Evolutionary conservation across 1,139 yeast genomes (phyloP).

Genomic region (Meyerozyma smithsonii): DNA sequence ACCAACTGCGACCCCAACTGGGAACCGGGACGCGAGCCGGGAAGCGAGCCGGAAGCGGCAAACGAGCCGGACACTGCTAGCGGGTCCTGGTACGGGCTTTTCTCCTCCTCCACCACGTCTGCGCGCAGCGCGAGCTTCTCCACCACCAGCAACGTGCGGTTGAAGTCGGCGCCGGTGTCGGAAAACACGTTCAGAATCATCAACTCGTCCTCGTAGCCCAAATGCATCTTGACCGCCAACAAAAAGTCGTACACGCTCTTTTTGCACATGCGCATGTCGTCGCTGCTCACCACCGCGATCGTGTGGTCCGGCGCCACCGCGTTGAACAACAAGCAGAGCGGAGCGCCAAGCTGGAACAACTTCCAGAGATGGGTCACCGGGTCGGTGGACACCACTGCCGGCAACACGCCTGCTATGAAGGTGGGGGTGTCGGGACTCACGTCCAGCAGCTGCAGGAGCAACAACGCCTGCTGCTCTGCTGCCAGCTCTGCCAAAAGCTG

Average conservation of each 20-base stretch:
- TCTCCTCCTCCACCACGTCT: not conserved
- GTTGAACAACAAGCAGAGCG: slow-evolving; percentile 82
- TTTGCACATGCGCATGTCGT: slow-evolving; percentile 80
- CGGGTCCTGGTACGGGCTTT: not conserved
- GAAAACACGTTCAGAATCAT: slow-evolving; percentile 85
- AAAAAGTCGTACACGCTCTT: slow-evolving; percentile 88
- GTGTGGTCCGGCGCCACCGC: slow-evolving; percentile 35
- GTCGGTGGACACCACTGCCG: slow-evolving; percentile 71
- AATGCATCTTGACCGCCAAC: slow-evolving; percentile 76
- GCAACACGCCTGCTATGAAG: slow-evolving; percentile 71
- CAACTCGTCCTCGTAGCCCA: slow-evolving; percentile 57
- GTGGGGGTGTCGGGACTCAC: slow-evolving; percentile 39
- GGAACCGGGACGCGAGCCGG: too few relatives aligned
- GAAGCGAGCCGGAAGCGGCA: too few relatives aligned
- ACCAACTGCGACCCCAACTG: too few relatives aligned
- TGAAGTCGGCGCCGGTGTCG: slow-evolving; percentile 72
- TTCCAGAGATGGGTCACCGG: slow-evolving; percentile 92
- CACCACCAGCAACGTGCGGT: slow-evolving; percentile 71
- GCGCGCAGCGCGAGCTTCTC: slow-evolving; percentile 33
- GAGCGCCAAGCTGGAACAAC: slow-evolving; percentile 87
- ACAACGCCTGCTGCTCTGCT: slow-evolving; percentile 69
- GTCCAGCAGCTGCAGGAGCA: slow-evolving; percentile 40
- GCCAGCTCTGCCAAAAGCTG: slow-evolving; percentile 50
- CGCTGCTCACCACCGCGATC: slow-evolving; percentile 56
- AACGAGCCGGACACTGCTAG: too few relatives aligned